Evolutionary conservation across 306 rosid genomes (phyloP), one percentile per base, ranked within the genome.

Genomic region (Begonia fuchsioides): DNA sequence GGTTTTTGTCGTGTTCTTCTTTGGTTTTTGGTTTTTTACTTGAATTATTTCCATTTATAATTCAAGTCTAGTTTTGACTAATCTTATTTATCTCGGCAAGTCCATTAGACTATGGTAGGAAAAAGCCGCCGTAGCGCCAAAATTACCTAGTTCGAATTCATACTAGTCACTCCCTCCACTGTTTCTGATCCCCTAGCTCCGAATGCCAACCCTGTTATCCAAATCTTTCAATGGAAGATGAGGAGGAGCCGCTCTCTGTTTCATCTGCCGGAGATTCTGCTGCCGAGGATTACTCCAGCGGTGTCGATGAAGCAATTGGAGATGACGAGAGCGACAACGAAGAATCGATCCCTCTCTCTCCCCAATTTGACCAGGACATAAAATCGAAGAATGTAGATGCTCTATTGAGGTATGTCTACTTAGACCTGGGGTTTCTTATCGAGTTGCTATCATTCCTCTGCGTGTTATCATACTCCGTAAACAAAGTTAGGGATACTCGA

Each of bases 301-400:
- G 51, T 35, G 40, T 35, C 38, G 65, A 52, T 9, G 74, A 78
- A 3, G 71, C 13, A 5, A 50, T 45, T 7, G 61, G 54, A 16
- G 63, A 52, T 11, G 61, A 43, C 15, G 58, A 56, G 11, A 52
- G 50, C 2, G 63, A 9, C 60, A 61, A 17, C 47, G 66, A 50
- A 45, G 48, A 40, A 41, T 39, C 13, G 10, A 5, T 18, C 35
- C 39, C 32, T 11, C 48, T 16, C 52, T 64, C 52, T 39, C 66
- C 49, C 53, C 67, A 69, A 20, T 43, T 65, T 14, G 69, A 44
- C 3, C 75, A 62, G 12, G 70, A 76, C 53, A 79, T 69, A 38
- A 88, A 88, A 68, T 83, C 80, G 49, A 70, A 78, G 62, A 88
- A 88, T 40, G 95, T 88, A 32, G 86, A 88, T 19, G 97, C 97